Conservation (phyloP, 2,329 filamentous ascomycete species). For the Claviceps cyperi region DNA sequence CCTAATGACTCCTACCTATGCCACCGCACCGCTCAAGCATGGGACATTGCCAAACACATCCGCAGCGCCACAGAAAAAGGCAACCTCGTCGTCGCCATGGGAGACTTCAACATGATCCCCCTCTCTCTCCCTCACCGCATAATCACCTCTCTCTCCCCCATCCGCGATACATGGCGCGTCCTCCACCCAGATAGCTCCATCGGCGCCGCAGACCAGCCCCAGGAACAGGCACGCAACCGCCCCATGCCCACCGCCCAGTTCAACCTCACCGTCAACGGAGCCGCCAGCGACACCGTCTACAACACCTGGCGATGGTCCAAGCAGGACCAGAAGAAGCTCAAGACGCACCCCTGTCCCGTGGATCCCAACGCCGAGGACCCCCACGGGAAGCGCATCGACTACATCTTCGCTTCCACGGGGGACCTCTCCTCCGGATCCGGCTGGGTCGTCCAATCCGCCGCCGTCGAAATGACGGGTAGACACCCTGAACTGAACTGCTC, state of each 20-base stretch:
- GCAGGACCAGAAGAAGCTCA: slow-evolving; percentile 50
- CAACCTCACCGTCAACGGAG: slow-evolving; percentile 69
- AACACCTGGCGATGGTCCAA: slow-evolving; percentile 93
- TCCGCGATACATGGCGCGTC: slow-evolving; percentile 73
- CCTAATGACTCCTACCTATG: slow-evolving; percentile 75
- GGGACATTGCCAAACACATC: slow-evolving; percentile 86
- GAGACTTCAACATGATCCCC: slow-evolving; percentile 96
- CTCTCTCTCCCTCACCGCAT: slow-evolving; percentile 70
- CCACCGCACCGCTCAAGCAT: slow-evolving; percentile 83
- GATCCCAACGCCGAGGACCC: slow-evolving; percentile 54
- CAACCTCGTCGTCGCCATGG: slow-evolving; percentile 71
- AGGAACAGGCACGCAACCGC: slow-evolving; percentile 50
- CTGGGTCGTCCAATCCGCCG: slow-evolving; percentile 58
- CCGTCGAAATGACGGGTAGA: slow-evolving; percentile 66
- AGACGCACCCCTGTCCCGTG: slow-evolving; percentile 41
- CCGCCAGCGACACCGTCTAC: slow-evolving; percentile 69
- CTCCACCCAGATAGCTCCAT: slow-evolving; percentile 73
- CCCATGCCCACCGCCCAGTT: slow-evolving; percentile 61
- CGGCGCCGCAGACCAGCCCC: slow-evolving; percentile 52
- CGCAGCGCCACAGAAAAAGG: slow-evolving; percentile 66
- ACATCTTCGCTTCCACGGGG: slow-evolving; percentile 67
- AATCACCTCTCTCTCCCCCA: slow-evolving; percentile 62
- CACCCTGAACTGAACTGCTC: slow-evolving; percentile 74
- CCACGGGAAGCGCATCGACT: slow-evolving; percentile 78
- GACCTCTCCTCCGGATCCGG: slow-evolving; percentile 16